These are phyloP conservation scores for Macrolepiota dolichaula DNA, from an alignment of 768 basidiomycete genomes.

Conservation along the genomic window DNA sequence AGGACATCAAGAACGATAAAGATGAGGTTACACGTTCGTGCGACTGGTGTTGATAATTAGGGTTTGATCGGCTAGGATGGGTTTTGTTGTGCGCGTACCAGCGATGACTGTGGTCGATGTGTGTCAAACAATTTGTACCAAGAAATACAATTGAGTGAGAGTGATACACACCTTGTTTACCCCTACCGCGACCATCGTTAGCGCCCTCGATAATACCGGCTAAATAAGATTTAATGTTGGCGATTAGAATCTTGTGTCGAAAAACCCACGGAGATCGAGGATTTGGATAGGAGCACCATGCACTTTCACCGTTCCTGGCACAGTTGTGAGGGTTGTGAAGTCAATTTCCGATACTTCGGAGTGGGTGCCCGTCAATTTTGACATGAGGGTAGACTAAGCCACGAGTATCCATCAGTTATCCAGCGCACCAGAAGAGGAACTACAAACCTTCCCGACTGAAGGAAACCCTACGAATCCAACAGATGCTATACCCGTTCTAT, in stretches of 20 bases:
- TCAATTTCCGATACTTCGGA: slow-evolving; percentile 96
- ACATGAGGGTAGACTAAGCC: slow-evolving; percentile 84
- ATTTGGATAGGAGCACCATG: slow-evolving; percentile 97
- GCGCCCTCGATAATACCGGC: slow-evolving; percentile 99
- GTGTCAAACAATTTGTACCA: background rate
- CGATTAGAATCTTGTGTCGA: background rate
- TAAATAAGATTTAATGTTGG: slow-evolving; percentile 23
- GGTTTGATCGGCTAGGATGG: background rate
- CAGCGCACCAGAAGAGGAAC: background rate
- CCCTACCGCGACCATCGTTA: slow-evolving; percentile 92
- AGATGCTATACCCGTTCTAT: slow-evolving; percentile 91
- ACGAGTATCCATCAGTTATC: background rate
- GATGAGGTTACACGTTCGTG: slow-evolving; percentile 96
- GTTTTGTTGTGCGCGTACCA: slow-evolving; percentile 43
- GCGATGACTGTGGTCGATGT: slow-evolving; percentile 58
- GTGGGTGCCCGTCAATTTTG: slow-evolving; percentile 93
- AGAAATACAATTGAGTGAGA: background rate
- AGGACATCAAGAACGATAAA: slow-evolving; percentile 98
- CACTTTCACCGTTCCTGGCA: slow-evolving; percentile 91
- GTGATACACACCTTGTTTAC: slow-evolving; percentile 74
- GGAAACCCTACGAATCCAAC: slow-evolving; percentile 93
- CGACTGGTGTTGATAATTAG: slow-evolving; percentile 51
- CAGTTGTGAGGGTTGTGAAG: slow-evolving; percentile 94
- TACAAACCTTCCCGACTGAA: slow-evolving; percentile 87
- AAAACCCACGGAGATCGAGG: slow-evolving; percentile 75